Evolutionary conservation across 2,329 filamentous ascomycete genomes (phyloP).

Genomic region (Tolypocladium sp.): DNA sequence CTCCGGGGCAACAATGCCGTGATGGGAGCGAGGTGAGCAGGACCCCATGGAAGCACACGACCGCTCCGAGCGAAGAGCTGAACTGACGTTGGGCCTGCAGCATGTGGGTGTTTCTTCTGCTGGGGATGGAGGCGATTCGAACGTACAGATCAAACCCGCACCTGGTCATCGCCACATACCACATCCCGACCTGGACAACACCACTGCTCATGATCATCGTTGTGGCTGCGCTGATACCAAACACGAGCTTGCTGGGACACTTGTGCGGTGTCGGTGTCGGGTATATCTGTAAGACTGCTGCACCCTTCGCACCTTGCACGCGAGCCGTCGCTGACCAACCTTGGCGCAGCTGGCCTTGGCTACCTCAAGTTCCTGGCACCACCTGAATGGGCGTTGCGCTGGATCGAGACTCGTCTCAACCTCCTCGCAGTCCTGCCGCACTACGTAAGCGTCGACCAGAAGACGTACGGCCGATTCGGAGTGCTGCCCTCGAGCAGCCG

Average conservation of each 20-base stretch:
- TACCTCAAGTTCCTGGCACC: constrained; percentile 86
- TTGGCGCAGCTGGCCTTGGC: constrained; percentile 61
- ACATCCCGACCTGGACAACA: constrained; percentile 88
- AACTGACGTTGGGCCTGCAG: constrained; percentile 33
- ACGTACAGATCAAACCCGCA: constrained; percentile 75
- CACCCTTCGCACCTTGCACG: background rate
- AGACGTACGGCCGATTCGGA: constrained; percentile 88
- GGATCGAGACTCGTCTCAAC: constrained; percentile 82
- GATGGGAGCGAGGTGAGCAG: constrained; percentile 68
- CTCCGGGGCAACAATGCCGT: constrained; percentile 64
- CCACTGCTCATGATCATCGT: constrained; percentile 71
- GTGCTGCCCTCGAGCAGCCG: constrained; percentile 58
- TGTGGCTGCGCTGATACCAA: constrained; percentile 67
- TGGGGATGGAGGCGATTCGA: constrained; percentile 78
- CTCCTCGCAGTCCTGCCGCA: constrained; percentile 76
- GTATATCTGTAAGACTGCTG: constrained; percentile 62
- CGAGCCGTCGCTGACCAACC: background rate
- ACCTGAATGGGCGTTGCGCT: constrained; percentile 78
- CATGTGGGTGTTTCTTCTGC: constrained; percentile 85
- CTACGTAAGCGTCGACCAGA: constrained; percentile 91
- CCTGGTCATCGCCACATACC: constrained; percentile 51
- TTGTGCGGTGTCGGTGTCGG: constrained; percentile 75
- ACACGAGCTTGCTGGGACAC: constrained; percentile 79
- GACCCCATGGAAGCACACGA: background rate
- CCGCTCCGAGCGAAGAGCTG: background rate